Conservation (phyloP, 306 rosid species). For the Malus asiatica region DNA sequence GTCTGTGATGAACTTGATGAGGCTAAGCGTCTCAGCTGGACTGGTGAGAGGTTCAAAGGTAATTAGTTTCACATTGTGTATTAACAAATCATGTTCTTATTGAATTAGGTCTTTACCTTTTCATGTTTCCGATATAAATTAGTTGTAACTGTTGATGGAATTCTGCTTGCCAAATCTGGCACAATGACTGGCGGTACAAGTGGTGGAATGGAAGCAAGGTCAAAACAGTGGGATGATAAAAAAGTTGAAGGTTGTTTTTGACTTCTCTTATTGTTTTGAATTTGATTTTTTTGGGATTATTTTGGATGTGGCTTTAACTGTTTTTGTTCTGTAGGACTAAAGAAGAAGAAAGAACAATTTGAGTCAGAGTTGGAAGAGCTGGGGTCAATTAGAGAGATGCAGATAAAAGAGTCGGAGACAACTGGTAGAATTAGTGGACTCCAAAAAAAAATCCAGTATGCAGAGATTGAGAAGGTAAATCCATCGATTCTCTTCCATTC, state of each 20-base stretch:
- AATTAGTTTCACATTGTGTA: constrained; percentile 5
- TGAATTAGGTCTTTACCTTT: background rate
- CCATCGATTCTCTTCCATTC: background rate
- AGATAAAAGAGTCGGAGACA: constrained; percentile 86
- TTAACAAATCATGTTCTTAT: constrained; percentile 3
- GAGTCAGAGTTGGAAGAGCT: constrained; percentile 82
- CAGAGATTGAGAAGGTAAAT: constrained; percentile 88
- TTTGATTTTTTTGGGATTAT: background rate
- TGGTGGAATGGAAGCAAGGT: constrained; percentile 99
- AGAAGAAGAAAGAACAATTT: constrained; percentile 70
- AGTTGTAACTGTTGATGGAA: constrained; percentile 98
- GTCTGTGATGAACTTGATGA: constrained; percentile 93
- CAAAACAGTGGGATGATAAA: constrained; percentile 97
- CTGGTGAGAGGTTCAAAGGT: constrained; percentile 96
- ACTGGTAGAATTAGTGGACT: constrained; percentile 93
- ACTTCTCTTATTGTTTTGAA: background rate
- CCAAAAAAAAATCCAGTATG: constrained; percentile 89
- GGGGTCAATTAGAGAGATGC: constrained; percentile 98
- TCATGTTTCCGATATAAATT: constrained; percentile 21
- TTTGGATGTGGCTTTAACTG: constrained; percentile 19
- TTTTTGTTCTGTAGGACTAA: constrained; percentile 42
- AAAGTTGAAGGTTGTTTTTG: constrained; percentile 71
- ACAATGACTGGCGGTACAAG: constrained; percentile 99
- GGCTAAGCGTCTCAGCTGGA: constrained; percentile 94
- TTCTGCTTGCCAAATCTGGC: constrained; percentile 88